phyloP scores from a whole-genome alignment of 768 basidiomycete species.

The Lepiota subincarnata region DNA sequence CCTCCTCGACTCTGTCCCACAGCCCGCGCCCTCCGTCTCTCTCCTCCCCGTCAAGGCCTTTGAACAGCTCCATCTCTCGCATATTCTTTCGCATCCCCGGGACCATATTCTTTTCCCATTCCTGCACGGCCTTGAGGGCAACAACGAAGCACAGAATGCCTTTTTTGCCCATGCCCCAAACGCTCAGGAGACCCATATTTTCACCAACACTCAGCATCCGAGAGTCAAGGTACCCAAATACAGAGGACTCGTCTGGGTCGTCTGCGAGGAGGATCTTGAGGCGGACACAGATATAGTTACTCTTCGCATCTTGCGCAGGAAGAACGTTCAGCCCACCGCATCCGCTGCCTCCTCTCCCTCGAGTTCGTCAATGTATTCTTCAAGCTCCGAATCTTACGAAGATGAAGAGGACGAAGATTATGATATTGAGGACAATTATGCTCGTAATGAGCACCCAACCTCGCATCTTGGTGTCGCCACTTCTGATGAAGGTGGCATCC shows the following conservation, averaged over 20 bases:
- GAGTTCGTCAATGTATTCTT: constrained; percentile 12
- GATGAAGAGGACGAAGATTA: constrained; percentile 19
- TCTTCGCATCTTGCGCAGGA: constrained; percentile 29
- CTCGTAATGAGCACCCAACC: constrained; percentile 13
- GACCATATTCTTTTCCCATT: constrained; percentile 87
- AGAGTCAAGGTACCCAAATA: constrained; percentile 37
- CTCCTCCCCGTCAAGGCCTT: constrained; percentile 44
- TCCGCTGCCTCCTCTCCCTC: constrained; percentile 14
- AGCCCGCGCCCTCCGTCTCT: constrained; percentile 23
- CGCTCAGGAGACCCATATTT: constrained; percentile 9
- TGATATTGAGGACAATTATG: constrained; percentile 18
- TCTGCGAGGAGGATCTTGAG: constrained; percentile 66
- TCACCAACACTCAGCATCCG: constrained; percentile 6
- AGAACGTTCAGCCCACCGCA: constrained; percentile 14
- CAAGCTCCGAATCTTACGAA: constrained; percentile 24
- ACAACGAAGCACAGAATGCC: constrained; percentile 72
- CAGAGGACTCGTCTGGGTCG: constrained; percentile 81
- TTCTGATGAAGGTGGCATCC: constrained; percentile 12
- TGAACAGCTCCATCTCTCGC: constrained; percentile 55
- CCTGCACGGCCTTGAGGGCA: constrained; percentile 81
- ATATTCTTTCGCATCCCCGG: constrained; percentile 66
- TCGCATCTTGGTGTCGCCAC: constrained; percentile 4
- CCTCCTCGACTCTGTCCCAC: constrained; percentile 21
- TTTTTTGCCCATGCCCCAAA: constrained; percentile 57
- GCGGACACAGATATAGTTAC: constrained; percentile 30